Evolutionary conservation across 169 alveolate genomes (phyloP).

Genomic region (Cryptosporidium sp.): DNA sequence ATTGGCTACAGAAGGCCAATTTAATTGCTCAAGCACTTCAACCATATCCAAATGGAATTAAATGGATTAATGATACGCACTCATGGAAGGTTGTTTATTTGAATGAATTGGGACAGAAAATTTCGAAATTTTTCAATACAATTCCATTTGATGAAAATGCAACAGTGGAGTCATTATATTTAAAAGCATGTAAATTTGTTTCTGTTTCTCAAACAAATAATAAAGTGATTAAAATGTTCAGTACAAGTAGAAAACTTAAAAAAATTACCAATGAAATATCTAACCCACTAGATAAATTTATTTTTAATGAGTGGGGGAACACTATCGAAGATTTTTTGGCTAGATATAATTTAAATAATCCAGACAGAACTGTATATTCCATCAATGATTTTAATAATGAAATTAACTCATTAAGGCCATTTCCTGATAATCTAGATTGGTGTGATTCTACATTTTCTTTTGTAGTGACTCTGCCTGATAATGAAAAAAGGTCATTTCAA

Average conservation of each 20-base stretch:
- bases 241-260: slow-evolving; percentile 22
- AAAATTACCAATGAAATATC: slow-evolving; percentile 16
- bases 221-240: slow-evolving; percentile 53
- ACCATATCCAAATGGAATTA: slow-evolving; percentile 69
- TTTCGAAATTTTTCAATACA: not conserved
- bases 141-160: slow-evolving; percentile 39
- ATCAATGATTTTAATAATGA: slow-evolving; percentile 38
- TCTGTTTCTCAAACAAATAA: slow-evolving; percentile 58
- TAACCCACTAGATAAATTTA: slow-evolving; percentile 28
- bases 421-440: slow-evolving; percentile 68
- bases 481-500: slow-evolving; percentile 12
- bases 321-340: slow-evolving; percentile 58
- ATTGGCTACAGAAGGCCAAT: slow-evolving; percentile 58
- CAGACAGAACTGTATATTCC: slow-evolving; percentile 47
- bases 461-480: slow-evolving; percentile 2
- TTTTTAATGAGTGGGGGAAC: slow-evolving; percentile 54
- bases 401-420: slow-evolving; percentile 52
- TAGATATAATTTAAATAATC: slow-evolving; percentile 55
- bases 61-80: slow-evolving; percentile 45
- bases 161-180: slow-evolving; percentile 55
- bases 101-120: slow-evolving; percentile 45
- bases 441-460: slow-evolving; percentile 39
- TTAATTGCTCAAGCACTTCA: slow-evolving; percentile 46
- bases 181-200: slow-evolving; percentile 57
- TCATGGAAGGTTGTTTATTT: slow-evolving; percentile 56